Base-by-base conservation (phyloP, 2,329 filamentous ascomycete species). In the Alternaria rosae region DNA sequence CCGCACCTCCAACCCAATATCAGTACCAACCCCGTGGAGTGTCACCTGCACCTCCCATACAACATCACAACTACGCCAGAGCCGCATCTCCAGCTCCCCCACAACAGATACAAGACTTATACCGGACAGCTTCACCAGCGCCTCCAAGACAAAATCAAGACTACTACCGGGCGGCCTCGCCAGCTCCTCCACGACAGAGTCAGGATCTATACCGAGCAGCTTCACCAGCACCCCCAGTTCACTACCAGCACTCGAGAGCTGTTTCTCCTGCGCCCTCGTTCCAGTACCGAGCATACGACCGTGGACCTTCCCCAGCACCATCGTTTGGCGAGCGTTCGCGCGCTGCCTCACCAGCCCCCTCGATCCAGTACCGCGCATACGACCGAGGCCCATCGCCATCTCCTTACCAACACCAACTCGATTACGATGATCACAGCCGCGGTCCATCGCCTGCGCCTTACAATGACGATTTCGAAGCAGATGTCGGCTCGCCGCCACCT, bases 401-500 rank as follows among this genome's bases (percentile, higher is more conserved):
- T 23, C 77, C 77, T 12, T 76, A 75, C 44, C 70, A 67, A 66
- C 76, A 70, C 32, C 68, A 73, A 17, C 50, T 69, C 15, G 55
- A 51, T 21, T 20, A 51, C 35, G 47, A 51, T 12, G 28, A 68
- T 6, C 44, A 66, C 35, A 71, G 66, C 23, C 69, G 75, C 8
- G 73, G 67, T 20, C 61, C 66, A 6, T 77, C 75, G 12, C 76
- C 76, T n/a, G 73, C 70, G 6, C 73, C 76, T n/a, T 74, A 69
- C 70, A 76, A 74, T 20, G 61, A 70, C 13, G 57, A 67, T 10
- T 54, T 59, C 11, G 70, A 76, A 35, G 66, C 70, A 41, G 47
- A 51, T 8, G 43, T 71, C 20, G 78, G 82, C 20, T 91, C 91
- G 17, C 93, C 93, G 8, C 93, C 93, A 2, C 93, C 94, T 2